Base-by-base conservation (phyloP, 2,329 filamentous ascomycete species). In the Beauveria sp. region DNA sequence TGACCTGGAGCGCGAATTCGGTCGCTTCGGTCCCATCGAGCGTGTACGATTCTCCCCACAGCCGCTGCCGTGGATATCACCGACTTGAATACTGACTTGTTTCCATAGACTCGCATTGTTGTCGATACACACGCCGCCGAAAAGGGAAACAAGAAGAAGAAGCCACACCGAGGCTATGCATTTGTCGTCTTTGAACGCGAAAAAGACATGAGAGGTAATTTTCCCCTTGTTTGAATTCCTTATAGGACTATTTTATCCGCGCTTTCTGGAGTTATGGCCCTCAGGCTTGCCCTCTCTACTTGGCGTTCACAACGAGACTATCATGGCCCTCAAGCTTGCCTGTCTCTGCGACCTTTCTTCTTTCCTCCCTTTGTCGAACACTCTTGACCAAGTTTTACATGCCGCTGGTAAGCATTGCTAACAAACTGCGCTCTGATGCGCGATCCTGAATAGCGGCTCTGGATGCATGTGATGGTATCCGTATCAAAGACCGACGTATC, bases 151-250 rank as follows among this genome's bases (percentile, higher is more conserved):
- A 91, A 93, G 77, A 88, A 90, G 72, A 88, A 88, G 72, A 92
- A 92, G 78, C 79, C 88, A 56, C 90, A 96, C 71, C 84, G 88
- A 70, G 95, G 95, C 65, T 99, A 99, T 75, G 95, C 91, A 64
- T 99, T 99, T 73, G 89, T 99, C 68, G 91, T 98, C 60, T 99
- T 93, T 73, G 93, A 98, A 77, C 88, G 91, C 74, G 95, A 98
- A 78, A 93, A 93, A 77, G 95, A 98, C 74, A 97, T 98, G 93
- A 96, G 96, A 91, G 92, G 93, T 97, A 96, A 86, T 50, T 53
- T 61, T 60, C 73, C 74, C 69, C 72, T 75, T 73, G 71, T 63
- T 66, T 70, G 68, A 67, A 69, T 69, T 69, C 69, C 72, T 69
- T 71, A 67, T 72, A 63, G 65, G 64, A 68, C 63, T 65, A 64